Conservation (phyloP, 148 eudicot species). For the Simmondsia chinensis region DNA sequence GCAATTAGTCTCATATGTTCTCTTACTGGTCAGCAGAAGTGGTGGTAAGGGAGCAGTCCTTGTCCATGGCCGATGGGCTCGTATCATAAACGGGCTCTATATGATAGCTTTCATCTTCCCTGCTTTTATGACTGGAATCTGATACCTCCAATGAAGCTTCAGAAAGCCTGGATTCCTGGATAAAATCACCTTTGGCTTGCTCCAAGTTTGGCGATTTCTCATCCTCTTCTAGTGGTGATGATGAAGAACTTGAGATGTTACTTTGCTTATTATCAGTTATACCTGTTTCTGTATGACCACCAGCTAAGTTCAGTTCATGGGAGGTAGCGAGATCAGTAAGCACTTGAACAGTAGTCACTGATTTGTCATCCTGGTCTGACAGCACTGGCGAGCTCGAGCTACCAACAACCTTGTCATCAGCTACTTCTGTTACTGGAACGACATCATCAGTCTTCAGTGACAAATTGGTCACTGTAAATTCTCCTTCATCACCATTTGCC, state of each 20-base stretch:
- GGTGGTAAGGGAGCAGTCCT: constrained; percentile 22
- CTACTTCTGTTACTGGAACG: neutral
- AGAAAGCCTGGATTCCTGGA: constrained; percentile 15
- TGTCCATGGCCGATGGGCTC: constrained; percentile 42
- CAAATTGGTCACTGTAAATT: too few relatives aligned
- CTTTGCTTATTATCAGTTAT: too few relatives aligned
- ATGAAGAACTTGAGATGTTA: constrained; percentile 26
- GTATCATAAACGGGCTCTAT: constrained; percentile 64
- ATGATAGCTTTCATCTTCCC: constrained; percentile 17
- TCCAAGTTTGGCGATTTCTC: constrained; percentile 14
- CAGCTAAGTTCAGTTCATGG: too few relatives aligned
- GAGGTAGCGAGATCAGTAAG: too few relatives aligned
- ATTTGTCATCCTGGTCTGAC: constrained; percentile 19
- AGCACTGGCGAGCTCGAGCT: constrained; percentile 10
- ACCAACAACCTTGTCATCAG: constrained; percentile 12
- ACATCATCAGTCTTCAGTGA: too few relatives aligned
- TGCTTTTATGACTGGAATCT: constrained; percentile 7
- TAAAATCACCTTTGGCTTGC: constrained; percentile 8
- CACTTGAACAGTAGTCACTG: too few relatives aligned
- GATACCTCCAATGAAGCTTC: constrained; percentile 19
- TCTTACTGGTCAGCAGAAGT: constrained; percentile 6
- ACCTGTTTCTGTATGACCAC: too few relatives aligned
- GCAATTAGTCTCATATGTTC: neutral
- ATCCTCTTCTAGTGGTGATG: constrained; percentile 24
- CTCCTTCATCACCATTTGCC: too few relatives aligned